A percentile compares a stretch with the other conserved stretches of the same genome.
Evolutionary conservation across 1,284 basidiomycete species (phyloP).

Genomic region (Cutaneotrichosporon sp.): DNA sequence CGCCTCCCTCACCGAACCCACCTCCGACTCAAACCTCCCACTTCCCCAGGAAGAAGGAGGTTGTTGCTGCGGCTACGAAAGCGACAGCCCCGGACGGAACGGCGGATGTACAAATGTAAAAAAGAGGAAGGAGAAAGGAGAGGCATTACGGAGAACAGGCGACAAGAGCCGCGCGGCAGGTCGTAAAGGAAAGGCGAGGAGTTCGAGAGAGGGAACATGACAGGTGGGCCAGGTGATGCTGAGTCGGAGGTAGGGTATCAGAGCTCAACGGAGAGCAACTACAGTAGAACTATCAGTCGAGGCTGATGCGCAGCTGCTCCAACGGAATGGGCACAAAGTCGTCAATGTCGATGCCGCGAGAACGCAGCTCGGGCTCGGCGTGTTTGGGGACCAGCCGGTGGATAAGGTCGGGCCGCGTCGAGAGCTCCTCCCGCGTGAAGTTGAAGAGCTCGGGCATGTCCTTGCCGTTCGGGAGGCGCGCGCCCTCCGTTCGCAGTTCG

Average conservation of each 20-base stretch:
- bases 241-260: slow-evolving; percentile 17
- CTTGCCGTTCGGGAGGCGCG: slow-evolving; percentile 94
- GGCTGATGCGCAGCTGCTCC: slow-evolving; percentile 83
- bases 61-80: not conserved
- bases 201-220: slow-evolving; percentile 19
- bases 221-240: slow-evolving; percentile 26
- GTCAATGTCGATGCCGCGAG: slow-evolving; percentile 82
- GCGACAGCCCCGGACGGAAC: slow-evolving; percentile 1
- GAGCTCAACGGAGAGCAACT: slow-evolving; percentile 8
- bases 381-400: slow-evolving; percentile 84
- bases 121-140: slow-evolving; percentile 9
- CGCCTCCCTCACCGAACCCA: slow-evolving; percentile 9
- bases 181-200: slow-evolving; percentile 16
- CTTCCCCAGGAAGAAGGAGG: not conserved
- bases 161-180: slow-evolving; percentile 8
- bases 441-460: slow-evolving; percentile 93
- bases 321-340: slow-evolving; percentile 91
- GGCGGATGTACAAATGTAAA: slow-evolving; percentile 11
- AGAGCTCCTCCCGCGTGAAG: slow-evolving; percentile 95
- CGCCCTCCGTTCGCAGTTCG: slow-evolving; percentile 83
- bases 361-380: slow-evolving; percentile 82
- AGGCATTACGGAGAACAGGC: slow-evolving; percentile 18
- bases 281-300: slow-evolving; percentile 58
- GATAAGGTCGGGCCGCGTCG: slow-evolving; percentile 91
- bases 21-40: not conserved